Percentiles rank a stretch among this genome's conserved stretches.
These are phyloP conservation scores for Ogataea zsoltii DNA, from an alignment of 805 yeast species.

Conservation along the genomic window DNA sequence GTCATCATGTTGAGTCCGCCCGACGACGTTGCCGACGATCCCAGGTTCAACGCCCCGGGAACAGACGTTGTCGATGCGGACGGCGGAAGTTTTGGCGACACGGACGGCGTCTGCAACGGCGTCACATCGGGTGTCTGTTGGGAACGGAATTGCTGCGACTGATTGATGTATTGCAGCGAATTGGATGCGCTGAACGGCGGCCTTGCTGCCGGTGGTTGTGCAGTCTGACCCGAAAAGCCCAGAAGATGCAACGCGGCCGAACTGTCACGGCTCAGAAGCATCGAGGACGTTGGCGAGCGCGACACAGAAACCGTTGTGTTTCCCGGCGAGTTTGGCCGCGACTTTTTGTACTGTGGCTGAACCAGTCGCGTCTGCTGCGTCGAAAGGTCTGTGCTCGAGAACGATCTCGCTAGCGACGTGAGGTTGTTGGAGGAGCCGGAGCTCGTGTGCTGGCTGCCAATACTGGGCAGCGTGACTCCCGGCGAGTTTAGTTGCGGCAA, in stretches of 20 bases:
- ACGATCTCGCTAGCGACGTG: slow-evolving; percentile 25
- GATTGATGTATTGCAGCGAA: slow-evolving; percentile 3
- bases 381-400: slow-evolving; percentile 45
- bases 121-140: slow-evolving; percentile 34
- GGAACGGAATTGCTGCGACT: slow-evolving; percentile 6
- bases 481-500: slow-evolving; percentile 14
- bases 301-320: slow-evolving; percentile 20
- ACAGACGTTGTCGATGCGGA: slow-evolving; percentile 15
- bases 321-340: slow-evolving; percentile 52
- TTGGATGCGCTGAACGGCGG: slow-evolving; percentile 4
- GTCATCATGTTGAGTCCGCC: slow-evolving; percentile 10
- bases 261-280: slow-evolving; percentile 25
- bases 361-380: slow-evolving; percentile 12
- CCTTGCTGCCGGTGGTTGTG: slow-evolving; percentile 8
- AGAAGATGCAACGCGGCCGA: slow-evolving; percentile 33
- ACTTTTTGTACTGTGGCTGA: slow-evolving; percentile 45
- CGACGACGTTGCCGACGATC: slow-evolving; percentile 9
- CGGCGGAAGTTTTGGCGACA: slow-evolving; percentile 35
- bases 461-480: slow-evolving; percentile 9
- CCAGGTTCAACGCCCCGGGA: slow-evolving; percentile 9
- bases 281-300: slow-evolving; percentile 28
- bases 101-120: slow-evolving; percentile 39
- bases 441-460: slow-evolving; percentile 7
- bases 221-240: slow-evolving; percentile 25
- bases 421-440: slow-evolving; percentile 12